Conservation (phyloP, 768 basidiomycete species). For the Mycena metata region DNA sequence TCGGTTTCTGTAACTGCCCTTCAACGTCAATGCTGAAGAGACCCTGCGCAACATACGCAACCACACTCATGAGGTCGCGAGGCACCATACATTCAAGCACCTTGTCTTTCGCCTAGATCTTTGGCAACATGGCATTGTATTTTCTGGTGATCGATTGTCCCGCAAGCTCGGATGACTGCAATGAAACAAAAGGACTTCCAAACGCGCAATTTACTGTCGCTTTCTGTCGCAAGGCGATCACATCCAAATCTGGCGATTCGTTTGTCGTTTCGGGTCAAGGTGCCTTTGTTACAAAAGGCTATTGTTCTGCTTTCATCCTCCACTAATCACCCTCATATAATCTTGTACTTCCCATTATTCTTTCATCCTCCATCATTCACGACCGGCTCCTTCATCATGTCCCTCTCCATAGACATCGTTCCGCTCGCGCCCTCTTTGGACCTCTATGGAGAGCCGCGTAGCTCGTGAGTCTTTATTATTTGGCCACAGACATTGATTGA, state of each 20-base stretch:
- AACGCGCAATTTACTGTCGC: conserved; percentile 21
- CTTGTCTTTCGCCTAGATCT: conserved; percentile 1
- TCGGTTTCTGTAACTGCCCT: background rate
- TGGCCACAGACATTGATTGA: background rate
- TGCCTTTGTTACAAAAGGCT: conserved; percentile 37
- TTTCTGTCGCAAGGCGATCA: conserved; percentile 22
- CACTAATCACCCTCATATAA: conserved; percentile 38
- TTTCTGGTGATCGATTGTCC: background rate
- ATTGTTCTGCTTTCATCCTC: conserved; percentile 45
- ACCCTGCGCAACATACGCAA: background rate
- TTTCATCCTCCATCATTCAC: conserved; percentile 31
- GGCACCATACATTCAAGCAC: no score
- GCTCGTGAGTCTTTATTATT: conserved; percentile 61
- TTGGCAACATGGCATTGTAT: conserved; percentile 7
- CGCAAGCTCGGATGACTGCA: background rate
- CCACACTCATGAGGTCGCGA: background rate
- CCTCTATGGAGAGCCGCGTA: conserved; percentile 79
- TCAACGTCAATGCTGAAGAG: background rate
- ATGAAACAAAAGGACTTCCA: conserved; percentile 32
- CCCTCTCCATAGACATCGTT: conserved; percentile 73
- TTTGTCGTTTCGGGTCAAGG: conserved; percentile 23
- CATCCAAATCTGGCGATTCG: conserved; percentile 13
- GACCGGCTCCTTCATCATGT: conserved; percentile 71
- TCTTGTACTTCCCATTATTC: conserved; percentile 39
- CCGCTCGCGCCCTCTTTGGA: conserved; percentile 70